Base-by-base conservation (phyloP, 2,329 filamentous ascomycete species). In the Stagonosporopsis chrysanthemi region DNA sequence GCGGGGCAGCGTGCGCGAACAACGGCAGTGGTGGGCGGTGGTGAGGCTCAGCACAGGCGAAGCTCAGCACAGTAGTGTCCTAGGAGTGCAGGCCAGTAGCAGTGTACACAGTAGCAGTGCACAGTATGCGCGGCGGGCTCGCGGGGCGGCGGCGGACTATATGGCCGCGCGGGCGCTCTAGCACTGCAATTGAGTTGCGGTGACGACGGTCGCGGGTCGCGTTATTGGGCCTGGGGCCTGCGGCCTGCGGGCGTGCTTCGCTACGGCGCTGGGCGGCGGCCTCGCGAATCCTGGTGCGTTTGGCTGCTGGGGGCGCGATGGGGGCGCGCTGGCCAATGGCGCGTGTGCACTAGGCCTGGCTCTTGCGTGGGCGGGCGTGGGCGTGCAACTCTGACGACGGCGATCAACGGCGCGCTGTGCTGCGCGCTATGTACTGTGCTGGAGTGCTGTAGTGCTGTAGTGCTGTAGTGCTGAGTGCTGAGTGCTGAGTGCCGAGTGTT, bases 381-480 rank as follows among this genome's bases (percentile, higher is more conserved):
- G 55, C n/a, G 51, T 66, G 68, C 67, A 70, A 67, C 60, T 68
- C 56, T 69, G 66, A 67, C 68, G 56, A 57, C 24, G 51, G 60
- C 48, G 45, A 60, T 61, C 55, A 47, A 48, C 60, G 52, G 29
- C 42, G 45, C 40, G n/a, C n/a, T n/a, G n/a, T n/a, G n/a, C n/a
- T n/a, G n/a, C n/a, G n/a, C n/a, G n/a, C n/a, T n/a, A n/a, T n/a
- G n/a, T n/a, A n/a, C n/a, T 26, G 24, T 7, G 24, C 4, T 26
- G 24, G 24, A 26, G 24, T 26, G 24, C 24, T 31, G 5, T 15
- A 41, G 35, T 8, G 14, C 15, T n/a, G n/a, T n/a, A n/a, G n/a
- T n/a, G n/a, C n/a, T n/a, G n/a, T n/a, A n/a, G n/a, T n/a, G n/a
- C n/a, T n/a, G n/a, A n/a, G n/a, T n/a, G n/a, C n/a, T n/a, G n/a